Evolutionary conservation across 2,329 filamentous ascomycete species (phyloP).

Genomic region (Ceratocystis lukuohia): DNA sequence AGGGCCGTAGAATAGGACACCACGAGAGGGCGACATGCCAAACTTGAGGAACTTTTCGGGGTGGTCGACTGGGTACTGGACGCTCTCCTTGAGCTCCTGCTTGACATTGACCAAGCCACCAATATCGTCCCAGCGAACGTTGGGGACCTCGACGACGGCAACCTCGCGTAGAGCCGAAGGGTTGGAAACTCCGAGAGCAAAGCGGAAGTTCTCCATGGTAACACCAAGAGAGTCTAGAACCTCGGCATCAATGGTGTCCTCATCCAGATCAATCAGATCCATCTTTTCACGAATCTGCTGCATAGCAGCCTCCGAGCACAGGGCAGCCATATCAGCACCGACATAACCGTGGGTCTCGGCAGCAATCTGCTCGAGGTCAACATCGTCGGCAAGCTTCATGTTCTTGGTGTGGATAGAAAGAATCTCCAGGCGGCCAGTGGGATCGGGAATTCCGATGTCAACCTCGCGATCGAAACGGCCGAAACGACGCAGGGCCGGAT

Average conservation of each 20-base stretch:
- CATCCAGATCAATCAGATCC: constrained; percentile 96
- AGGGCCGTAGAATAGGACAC: constrained; percentile 97
- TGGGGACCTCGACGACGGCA: constrained; percentile 96
- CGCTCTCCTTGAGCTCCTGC: constrained; percentile 96
- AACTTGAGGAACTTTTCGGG: constrained; percentile 99
- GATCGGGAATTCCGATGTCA: constrained; percentile 95
- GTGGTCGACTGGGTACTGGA: constrained; percentile 98
- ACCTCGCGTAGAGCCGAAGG: constrained; percentile 97
- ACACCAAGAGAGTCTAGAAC: constrained; percentile 96
- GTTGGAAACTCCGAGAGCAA: constrained; percentile 94
- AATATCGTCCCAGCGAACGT: constrained; percentile 99
- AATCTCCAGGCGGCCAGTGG: constrained; percentile 95
- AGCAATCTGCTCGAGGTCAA: constrained; percentile 92
- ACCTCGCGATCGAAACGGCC: constrained; percentile 98
- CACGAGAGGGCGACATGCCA: constrained; percentile 89
- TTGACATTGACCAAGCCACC: constrained; percentile 97
- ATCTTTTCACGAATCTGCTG: constrained; percentile 99
- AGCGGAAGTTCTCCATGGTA: constrained; percentile 99
- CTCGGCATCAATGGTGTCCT: constrained; percentile 97
- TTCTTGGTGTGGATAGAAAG: constrained; percentile 99
- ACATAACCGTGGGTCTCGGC: constrained; percentile 98
- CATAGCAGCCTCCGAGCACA: constrained; percentile 98
- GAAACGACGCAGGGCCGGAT: constrained; percentile 92
- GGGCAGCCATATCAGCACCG: constrained; percentile 92
- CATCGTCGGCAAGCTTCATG: constrained; percentile 97